These are phyloP conservation scores for Magnaporthiopsis rhizophila DNA, from an alignment of 2,329 filamentous ascomycete species.

Conservation along the genomic window DNA sequence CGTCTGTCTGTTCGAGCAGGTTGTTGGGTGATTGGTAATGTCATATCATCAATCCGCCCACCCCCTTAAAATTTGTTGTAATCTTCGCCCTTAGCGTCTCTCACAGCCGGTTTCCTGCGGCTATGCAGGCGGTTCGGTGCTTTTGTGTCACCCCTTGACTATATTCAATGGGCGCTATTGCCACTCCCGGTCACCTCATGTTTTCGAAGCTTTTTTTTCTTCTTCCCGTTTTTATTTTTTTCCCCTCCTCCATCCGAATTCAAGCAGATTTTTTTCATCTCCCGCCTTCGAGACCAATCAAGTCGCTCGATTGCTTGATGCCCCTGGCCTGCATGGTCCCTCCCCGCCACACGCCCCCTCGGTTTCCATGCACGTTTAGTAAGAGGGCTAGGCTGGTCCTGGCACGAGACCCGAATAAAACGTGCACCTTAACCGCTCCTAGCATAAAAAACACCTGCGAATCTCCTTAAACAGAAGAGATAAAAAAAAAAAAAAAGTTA, in stretches of 20 bases:
- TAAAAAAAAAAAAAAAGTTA: no score
- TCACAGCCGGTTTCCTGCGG: neutral
- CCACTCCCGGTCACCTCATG: neutral
- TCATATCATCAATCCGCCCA: neutral
- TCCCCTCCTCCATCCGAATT: neutral
- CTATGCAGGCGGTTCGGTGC: neutral
- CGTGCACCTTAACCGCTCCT: no score
- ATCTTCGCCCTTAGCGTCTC: neutral
- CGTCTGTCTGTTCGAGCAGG: neutral
- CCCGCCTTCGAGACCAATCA: neutral
- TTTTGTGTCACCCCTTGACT: neutral
- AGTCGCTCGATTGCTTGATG: neutral
- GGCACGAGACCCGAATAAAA: no score
- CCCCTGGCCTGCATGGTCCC: neutral
- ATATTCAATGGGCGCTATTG: neutral
- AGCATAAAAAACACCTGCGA: no score
- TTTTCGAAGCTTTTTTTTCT: conserved; percentile 4
- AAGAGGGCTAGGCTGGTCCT: neutral
- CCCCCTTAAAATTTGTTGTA: neutral
- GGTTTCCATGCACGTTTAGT: neutral
- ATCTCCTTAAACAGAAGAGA: no score
- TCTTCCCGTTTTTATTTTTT: neutral
- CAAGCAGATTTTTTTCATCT: neutral
- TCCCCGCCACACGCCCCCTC: neutral
- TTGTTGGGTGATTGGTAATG: neutral